A percentile compares a stretch with the other conserved stretches of the same genome.
Evolutionary conservation across 441 rosid genomes (phyloP).

Genomic region (Mallotus japonicus): DNA sequence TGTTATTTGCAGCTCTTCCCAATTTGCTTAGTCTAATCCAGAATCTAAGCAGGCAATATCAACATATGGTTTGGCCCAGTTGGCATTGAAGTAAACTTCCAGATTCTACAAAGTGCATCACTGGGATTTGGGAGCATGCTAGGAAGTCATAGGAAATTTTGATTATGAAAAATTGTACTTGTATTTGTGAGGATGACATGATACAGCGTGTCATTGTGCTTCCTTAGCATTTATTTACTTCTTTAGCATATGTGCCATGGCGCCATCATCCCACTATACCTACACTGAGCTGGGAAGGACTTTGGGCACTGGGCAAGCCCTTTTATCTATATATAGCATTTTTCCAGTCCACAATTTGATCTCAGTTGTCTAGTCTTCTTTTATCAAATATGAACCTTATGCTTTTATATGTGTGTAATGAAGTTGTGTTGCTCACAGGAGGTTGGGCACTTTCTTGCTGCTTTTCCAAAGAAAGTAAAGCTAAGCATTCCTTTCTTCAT

Average conservation of each 20-base stretch:
- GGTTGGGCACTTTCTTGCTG: constrained; percentile 86
- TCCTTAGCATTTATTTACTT: neutral
- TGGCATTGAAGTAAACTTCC: neutral
- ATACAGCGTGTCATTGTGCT: neutral
- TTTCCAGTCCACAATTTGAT: constrained; percentile 7
- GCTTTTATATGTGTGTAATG: constrained; percentile 13
- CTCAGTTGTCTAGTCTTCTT: neutral
- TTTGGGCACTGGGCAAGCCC: too few species aligned
- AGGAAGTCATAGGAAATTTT: neutral
- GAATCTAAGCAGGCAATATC: neutral
- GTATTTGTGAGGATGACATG: neutral
- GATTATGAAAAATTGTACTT: neutral
- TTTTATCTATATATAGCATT: too few species aligned
- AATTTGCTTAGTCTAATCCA: neutral
- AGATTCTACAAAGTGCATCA: neutral
- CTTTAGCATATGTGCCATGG: neutral
- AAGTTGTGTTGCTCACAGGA: constrained; percentile 54
- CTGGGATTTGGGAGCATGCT: neutral
- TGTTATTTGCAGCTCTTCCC: neutral
- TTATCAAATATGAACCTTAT: neutral
- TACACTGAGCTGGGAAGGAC: too few species aligned
- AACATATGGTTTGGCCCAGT: neutral
- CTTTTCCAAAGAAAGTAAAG: constrained; percentile 89
- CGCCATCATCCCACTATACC: too few species aligned
- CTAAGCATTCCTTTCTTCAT: constrained; percentile 93